phyloP scores from a whole-genome alignment of 2,329 filamentous ascomycete genomes.

The Verticillium dahliae region DNA sequence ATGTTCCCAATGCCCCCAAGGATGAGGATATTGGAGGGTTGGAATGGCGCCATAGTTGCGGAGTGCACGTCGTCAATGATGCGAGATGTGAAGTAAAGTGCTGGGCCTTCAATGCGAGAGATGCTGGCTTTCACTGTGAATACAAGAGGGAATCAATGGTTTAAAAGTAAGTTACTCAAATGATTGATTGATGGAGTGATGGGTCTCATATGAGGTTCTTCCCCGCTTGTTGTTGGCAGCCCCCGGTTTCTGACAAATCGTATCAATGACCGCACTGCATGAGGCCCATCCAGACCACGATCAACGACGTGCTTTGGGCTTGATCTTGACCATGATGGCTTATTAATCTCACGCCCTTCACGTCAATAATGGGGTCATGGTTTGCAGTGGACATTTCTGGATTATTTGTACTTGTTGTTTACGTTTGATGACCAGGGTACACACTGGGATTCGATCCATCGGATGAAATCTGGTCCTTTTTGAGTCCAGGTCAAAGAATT shows the following conservation, averaged over 20 bases:
- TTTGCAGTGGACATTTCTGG: too few relatives aligned
- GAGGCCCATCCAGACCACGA: not conserved
- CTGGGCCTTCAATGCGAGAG: too few relatives aligned
- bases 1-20: slow-evolving; percentile 35
- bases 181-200: not conserved
- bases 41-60: not conserved
- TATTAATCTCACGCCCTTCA: too few relatives aligned
- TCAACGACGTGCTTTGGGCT: not conserved
- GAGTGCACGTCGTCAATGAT: not conserved
- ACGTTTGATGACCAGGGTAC: too few relatives aligned
- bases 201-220: not conserved
- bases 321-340: too few relatives aligned
- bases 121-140: too few relatives aligned
- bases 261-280: not conserved
- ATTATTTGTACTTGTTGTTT: too few relatives aligned
- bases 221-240: not conserved
- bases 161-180: too few relatives aligned
- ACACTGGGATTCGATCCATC: too few relatives aligned
- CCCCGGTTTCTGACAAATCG: not conserved
- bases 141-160: too few relatives aligned
- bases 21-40: slow-evolving; percentile 8
- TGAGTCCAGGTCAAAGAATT: not conserved
- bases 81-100: too few relatives aligned
- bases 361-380: too few relatives aligned
- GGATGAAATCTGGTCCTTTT: slow-evolving; percentile 20